Evolutionary conservation across 208 protist genomes (phyloP).

Genomic region (Wallacemonas sp.): DNA sequence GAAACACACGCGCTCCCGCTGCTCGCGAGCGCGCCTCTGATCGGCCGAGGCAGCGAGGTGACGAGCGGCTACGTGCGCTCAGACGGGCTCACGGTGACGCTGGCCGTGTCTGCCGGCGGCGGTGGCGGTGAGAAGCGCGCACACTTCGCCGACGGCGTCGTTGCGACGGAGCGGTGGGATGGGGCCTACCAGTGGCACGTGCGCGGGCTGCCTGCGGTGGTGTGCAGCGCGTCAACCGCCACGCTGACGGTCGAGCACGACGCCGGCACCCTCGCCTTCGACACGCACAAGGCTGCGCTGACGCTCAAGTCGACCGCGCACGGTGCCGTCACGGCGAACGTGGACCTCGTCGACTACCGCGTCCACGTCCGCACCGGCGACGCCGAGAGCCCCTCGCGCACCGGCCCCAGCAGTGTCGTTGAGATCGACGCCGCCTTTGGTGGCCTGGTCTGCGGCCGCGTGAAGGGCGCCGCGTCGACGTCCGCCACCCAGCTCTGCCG

Average conservation of each 20-base stretch:
- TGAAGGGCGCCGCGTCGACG: not conserved
- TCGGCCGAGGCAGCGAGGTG: not conserved
- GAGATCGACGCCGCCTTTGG: constrained; percentile 77
- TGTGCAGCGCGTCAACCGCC: not conserved
- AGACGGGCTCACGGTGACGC: not conserved
- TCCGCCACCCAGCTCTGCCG: constrained; percentile 33
- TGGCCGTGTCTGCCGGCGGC: too few species aligned
- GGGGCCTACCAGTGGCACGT: constrained; percentile 29
- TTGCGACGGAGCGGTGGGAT: not conserved
- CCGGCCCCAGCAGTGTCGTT: constrained; percentile 15
- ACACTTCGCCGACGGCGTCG: constrained; percentile 20
- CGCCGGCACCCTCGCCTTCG: constrained; percentile 3
- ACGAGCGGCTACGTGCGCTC: constrained; percentile 7
- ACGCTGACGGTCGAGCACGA: constrained; percentile 11
- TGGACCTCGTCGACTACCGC: constrained; percentile 29
- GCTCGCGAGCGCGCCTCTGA: not conserved
- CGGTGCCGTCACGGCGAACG: constrained; percentile 12
- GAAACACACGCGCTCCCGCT: constrained; percentile 1
- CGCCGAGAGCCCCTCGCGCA: not conserved
- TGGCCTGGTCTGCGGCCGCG: constrained; percentile 36
- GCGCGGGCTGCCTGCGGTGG: constrained; percentile 20
- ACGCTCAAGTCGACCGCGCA: not conserved
- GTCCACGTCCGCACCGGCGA: constrained; percentile 18
- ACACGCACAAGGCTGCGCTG: not conserved
- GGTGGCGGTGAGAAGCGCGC: too few species aligned